Base-by-base conservation (phyloP, 2,329 filamentous ascomycete genomes). In the Zymoseptoria brevis region DNA sequence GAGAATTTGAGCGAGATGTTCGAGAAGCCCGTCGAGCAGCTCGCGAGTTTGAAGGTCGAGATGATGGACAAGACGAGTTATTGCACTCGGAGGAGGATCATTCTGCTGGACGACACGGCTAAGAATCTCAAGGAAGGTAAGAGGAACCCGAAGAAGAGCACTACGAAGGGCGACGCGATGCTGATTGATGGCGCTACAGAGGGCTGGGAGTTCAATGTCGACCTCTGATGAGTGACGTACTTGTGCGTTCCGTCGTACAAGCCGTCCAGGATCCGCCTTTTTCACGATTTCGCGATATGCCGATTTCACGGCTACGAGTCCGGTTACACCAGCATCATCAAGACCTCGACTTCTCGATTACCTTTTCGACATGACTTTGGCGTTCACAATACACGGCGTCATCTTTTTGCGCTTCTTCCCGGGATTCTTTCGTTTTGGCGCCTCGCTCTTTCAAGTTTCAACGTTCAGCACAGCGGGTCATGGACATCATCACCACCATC, bases 1-100 rank as follows among this genome's bases (percentile, higher is more conserved):
- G 94, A 99, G 77, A 92, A 89, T 59, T 77, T 99, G 64, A 96
- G 90, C n/a, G 92, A 96, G 75, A 96, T 99, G 90, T 99, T 99
- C 66, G 94, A 99, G 81, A 96, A 96, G 78, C 90, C 92, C 0
- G 90, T 93, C n/a, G 78, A 85, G 49, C 91, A 96, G 68, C 79
- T 99, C 19, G 84, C 90, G 3, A 84, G 87, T 52, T 80, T 96
- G 60, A 97, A 96, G 78, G 90, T 96, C 6, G 93, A 96, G 65
- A 99, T 99, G 71, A 89, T 99, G 85, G 93, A 99, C 75, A 97
- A 96, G 81, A 99, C 93, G 3, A 85, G 91, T 0, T 99, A 99
- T 74, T 99, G 95, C 78, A 96, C 89, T 74, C 93, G 94, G 75
- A 83, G 94, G 57, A 83, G 94, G 51, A 82, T 96, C 22, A 96